These are phyloP conservation scores for Nannochloropsis gaditana DNA, from an alignment of 108 stramenopile species.

Conservation along the genomic window DNA sequence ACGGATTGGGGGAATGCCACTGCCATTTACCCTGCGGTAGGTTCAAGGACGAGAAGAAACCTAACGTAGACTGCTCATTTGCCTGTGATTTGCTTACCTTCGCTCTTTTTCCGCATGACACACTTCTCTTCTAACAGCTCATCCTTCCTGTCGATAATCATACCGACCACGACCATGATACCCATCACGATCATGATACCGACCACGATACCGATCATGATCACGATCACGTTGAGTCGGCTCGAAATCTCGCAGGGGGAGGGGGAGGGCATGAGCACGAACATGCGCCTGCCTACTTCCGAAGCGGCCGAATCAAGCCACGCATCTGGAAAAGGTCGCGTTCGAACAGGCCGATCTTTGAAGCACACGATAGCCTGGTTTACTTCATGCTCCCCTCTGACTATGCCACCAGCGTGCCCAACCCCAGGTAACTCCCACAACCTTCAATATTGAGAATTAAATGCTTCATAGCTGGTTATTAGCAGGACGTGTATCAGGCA, in stretches of 20 bases:
- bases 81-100: background rate
- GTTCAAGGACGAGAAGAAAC: background rate
- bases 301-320: background rate
- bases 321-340: background rate
- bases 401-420: background rate
- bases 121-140: background rate
- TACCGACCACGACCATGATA: background rate
- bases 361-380: background rate
- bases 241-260: too few relatives aligned
- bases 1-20: conserved; percentile 12
- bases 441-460: too few relatives aligned
- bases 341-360: background rate
- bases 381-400: background rate
- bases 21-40: background rate
- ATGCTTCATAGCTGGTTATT: too few relatives aligned
- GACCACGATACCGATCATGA: background rate
- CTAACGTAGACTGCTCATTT: background rate
- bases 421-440: background rate
- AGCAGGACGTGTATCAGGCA: too few relatives aligned
- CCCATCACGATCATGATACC: background rate
- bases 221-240: background rate
- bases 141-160: background rate
- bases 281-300: background rate
- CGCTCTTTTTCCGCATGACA: background rate
- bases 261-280: background rate